phyloP scores from a whole-genome alignment of 805 yeast genomes.

The Kurtzmaniella fragi region DNA sequence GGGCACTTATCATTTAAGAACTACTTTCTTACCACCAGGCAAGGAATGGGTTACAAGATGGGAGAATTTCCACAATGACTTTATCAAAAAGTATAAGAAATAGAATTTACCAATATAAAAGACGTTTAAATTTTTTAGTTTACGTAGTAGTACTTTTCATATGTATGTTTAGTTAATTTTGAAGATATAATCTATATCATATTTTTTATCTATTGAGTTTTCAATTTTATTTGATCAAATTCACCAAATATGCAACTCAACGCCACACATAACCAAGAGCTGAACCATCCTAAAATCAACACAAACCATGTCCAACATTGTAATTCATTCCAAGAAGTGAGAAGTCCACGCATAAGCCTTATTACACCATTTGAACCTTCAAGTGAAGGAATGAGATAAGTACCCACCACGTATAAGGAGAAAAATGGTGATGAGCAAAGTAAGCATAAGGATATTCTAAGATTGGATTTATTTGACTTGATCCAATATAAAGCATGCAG shows the following conservation, averaged over 20 bases:
- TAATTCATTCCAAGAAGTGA: slow-evolving; percentile 60
- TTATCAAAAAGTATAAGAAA: slow-evolving; percentile 52
- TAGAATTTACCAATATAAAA: slow-evolving; percentile 1
- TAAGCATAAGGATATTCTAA: slow-evolving; percentile 30
- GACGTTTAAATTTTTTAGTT: background rate
- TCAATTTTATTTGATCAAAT: slow-evolving; percentile 8
- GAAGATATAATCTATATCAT: background rate
- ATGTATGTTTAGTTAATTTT: background rate
- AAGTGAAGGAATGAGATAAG: slow-evolving; percentile 16
- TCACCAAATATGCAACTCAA: slow-evolving; percentile 26
- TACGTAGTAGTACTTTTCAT: background rate
- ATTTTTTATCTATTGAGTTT: slow-evolving; percentile 1
- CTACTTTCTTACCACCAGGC: slow-evolving; percentile 96
- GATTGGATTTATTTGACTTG: slow-evolving; percentile 7
- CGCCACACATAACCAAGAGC: slow-evolving; percentile 60
- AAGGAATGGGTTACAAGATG: slow-evolving; percentile 79
- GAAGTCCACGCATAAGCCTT: slow-evolving; percentile 45
- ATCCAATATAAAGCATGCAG: slow-evolving; percentile 2
- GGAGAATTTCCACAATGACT: slow-evolving; percentile 71
- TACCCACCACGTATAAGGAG: slow-evolving; percentile 19
- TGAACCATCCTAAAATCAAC: slow-evolving; percentile 71
- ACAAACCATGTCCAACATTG: slow-evolving; percentile 87
- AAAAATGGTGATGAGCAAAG: slow-evolving; percentile 50
- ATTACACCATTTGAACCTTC: slow-evolving; percentile 20
- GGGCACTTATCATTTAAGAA: slow-evolving; percentile 89